Conservation (phyloP, 768 basidiomycete genomes). For the Fibroporia radiculosa region DNA sequence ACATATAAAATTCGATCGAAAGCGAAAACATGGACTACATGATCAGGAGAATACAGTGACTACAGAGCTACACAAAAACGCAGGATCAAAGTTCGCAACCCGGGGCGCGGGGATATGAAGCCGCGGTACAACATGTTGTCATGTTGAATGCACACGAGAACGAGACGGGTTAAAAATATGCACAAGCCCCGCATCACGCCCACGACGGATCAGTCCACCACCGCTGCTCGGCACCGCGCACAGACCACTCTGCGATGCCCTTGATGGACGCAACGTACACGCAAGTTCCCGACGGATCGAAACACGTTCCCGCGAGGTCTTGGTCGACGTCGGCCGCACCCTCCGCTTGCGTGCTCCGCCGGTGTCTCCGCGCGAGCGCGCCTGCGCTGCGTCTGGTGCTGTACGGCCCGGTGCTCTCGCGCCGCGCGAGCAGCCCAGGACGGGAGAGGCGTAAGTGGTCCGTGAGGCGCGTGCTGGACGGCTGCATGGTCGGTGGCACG, state of each 20-base stretch:
- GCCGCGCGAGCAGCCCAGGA: slow-evolving; percentile 15
- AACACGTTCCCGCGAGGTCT: slow-evolving; percentile 65
- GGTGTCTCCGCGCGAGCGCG: slow-evolving; percentile 7
- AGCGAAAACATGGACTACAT: too few relatives aligned
- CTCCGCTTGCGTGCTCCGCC: slow-evolving; percentile 5
- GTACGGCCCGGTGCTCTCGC: slow-evolving; percentile 19
- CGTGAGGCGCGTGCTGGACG: slow-evolving; percentile 8
- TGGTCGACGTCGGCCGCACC: slow-evolving; percentile 27
- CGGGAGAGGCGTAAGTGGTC: slow-evolving; percentile 14
- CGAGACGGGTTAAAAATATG: neutral
- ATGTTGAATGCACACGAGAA: too few relatives aligned
- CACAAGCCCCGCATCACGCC: slow-evolving; percentile 24
- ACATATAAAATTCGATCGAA: too few relatives aligned
- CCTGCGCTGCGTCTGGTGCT: slow-evolving; percentile 9
- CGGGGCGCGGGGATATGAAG: too few relatives aligned
- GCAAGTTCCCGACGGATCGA: slow-evolving; percentile 60
- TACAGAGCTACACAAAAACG: too few relatives aligned
- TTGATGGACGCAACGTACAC: slow-evolving; percentile 61
- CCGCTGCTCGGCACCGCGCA: slow-evolving; percentile 62
- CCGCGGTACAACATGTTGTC: too few relatives aligned
- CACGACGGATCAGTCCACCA: slow-evolving; percentile 57
- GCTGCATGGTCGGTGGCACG: slow-evolving; percentile 8
- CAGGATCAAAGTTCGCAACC: too few relatives aligned
- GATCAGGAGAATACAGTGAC: too few relatives aligned
- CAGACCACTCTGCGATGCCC: slow-evolving; percentile 71